A percentile compares a stretch with the other conserved stretches of the same genome.
These are phyloP conservation scores for Pseudocercospora fuligena DNA, from an alignment of 2,329 filamentous ascomycete genomes.

Conservation along the genomic window DNA sequence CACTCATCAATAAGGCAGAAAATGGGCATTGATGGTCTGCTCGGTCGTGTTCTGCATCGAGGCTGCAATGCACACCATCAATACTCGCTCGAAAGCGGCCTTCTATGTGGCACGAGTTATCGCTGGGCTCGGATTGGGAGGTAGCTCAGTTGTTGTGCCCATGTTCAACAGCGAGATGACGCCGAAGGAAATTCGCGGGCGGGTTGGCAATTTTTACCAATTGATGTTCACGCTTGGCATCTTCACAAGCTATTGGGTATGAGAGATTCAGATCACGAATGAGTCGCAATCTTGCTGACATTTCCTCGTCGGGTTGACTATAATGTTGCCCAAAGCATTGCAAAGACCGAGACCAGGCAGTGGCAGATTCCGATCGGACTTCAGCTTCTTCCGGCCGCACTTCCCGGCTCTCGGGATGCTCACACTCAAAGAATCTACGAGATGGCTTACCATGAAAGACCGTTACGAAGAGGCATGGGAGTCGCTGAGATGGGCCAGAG, in stretches of 20 bases:
- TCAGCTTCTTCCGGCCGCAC: slow-evolving; percentile 53
- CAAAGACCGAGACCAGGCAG: slow-evolving; percentile 46
- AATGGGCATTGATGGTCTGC: slow-evolving; percentile 49
- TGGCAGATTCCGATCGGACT: slow-evolving; percentile 63
- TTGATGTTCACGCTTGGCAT: slow-evolving; percentile 57
- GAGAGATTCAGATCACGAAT: not conserved
- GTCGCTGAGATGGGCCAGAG: slow-evolving; percentile 59
- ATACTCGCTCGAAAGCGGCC: slow-evolving; percentile 48
- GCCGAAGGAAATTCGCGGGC: slow-evolving; percentile 52
- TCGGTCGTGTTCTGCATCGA: slow-evolving; percentile 49
- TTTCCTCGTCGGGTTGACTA: slow-evolving; percentile 48
- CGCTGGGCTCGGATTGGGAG: slow-evolving; percentile 55
- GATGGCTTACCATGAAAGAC: slow-evolving; percentile 57
- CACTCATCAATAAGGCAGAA: slow-evolving; percentile 53
- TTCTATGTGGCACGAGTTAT: slow-evolving; percentile 55
- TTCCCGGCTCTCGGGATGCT: slow-evolving; percentile 57
- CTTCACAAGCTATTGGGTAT: slow-evolving; percentile 56
- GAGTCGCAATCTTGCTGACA: not conserved
- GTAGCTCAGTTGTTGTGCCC: slow-evolving; percentile 50
- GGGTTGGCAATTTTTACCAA: slow-evolving; percentile 58
- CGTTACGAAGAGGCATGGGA: slow-evolving; percentile 52
- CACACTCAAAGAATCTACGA: slow-evolving; percentile 55
- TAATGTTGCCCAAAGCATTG: slow-evolving; percentile 45
- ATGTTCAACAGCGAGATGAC: slow-evolving; percentile 50
- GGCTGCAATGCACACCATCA: slow-evolving; percentile 52